Base-by-base conservation (phyloP, 2,329 filamentous ascomycete genomes). In the Curvularia sp. region DNA sequence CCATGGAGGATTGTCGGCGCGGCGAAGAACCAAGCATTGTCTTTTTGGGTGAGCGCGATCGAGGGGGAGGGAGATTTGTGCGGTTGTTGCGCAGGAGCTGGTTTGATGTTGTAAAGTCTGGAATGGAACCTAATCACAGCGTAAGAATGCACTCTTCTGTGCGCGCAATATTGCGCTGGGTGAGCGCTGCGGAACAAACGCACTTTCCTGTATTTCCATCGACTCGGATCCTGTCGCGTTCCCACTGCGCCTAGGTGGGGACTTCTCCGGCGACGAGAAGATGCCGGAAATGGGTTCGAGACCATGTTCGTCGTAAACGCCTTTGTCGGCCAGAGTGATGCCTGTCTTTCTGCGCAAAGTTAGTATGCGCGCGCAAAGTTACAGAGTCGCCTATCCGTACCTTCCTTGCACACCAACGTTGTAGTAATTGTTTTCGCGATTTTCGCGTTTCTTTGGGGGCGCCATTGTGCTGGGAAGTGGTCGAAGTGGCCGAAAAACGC, bases 241-340 rank as follows among this genome's bases (percentile, higher is more conserved):
- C 1, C 62, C 71, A 19, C 56, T 65, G 49, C 62, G 65, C 65
- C 67, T 75, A 1, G 82, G 80, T n/a, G 82, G 84, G 53, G 77
- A 79, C 70, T 88, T 90, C 65, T 87, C 85, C 13, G 93, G 93
- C 19, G 93, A 97, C 8, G 93, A 97, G 77, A 97, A 97, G 65
- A 98, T 87, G 66, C 87, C 87, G 34, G 94, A 91, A 57, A 97
- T 85, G 34, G 91, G 89, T 75, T 97, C 92, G 81, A 99, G 88
- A 77, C 94, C 95, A 83, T 97, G 83, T 75, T 96, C 93, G 79
- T 98, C 94, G 79, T 92, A 90, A 60, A 88, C 82, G 51, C 92
- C 92, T 54, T 83, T 87, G 71, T 97, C 92, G 70, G 87, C 86
- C 30, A 98, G 79, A 1, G 87, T 90, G 25, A 96, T 85, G 43